Conservation (phyloP, 2,329 filamentous ascomycete genomes). For the Venturia asperata region DNA sequence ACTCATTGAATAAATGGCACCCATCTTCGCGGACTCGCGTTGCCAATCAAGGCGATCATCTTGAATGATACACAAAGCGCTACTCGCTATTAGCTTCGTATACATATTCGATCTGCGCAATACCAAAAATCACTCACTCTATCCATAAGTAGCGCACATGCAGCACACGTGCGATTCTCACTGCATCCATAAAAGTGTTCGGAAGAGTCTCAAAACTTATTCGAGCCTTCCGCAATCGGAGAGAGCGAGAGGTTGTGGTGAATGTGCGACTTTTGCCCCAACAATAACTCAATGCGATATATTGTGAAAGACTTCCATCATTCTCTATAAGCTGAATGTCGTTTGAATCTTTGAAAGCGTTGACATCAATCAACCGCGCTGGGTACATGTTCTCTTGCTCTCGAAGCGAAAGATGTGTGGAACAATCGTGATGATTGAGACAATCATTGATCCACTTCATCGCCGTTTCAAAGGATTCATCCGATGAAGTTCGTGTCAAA, state of each 20-base stretch:
- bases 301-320: neutral
- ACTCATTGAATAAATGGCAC: slow-evolving; percentile 21
- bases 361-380: slow-evolving; percentile 17
- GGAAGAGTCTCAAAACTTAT: slow-evolving; percentile 17
- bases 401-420: slow-evolving; percentile 8
- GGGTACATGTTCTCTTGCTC: slow-evolving; percentile 17
- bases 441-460: slow-evolving; percentile 18
- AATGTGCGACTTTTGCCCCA: slow-evolving; percentile 19
- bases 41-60: slow-evolving; percentile 21
- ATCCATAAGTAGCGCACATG: slow-evolving; percentile 22
- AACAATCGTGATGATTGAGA: slow-evolving; percentile 16
- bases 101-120: neutral
- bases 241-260: slow-evolving; percentile 19
- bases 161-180: slow-evolving; percentile 17
- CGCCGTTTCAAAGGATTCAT: neutral
- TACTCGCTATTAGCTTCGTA: neutral
- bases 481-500: slow-evolving; percentile 13
- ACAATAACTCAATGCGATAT: slow-evolving; percentile 18
- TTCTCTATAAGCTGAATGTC: slow-evolving; percentile 18
- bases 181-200: slow-evolving; percentile 19
- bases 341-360: slow-evolving; percentile 5
- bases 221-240: slow-evolving; percentile 12
- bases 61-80: slow-evolving; percentile 23
- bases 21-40: slow-evolving; percentile 21
- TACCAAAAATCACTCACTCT: slow-evolving; percentile 3